These are phyloP conservation scores for Citrus glauca DNA, from an alignment of 345 rosid species.

Conservation along the genomic window DNA sequence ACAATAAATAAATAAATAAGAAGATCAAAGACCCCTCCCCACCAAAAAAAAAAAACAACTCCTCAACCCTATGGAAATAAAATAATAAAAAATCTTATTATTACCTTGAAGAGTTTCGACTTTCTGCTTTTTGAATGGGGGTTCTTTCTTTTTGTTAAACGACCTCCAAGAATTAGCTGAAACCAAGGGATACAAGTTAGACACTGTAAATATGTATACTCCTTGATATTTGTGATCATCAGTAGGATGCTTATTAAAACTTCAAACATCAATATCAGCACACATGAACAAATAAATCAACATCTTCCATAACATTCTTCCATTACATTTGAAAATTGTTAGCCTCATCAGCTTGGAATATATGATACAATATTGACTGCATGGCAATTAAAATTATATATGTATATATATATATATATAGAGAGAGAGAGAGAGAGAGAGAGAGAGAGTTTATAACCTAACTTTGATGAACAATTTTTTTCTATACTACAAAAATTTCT, in stretches of 20 bases:
- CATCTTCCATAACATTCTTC: neutral
- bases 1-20: neutral
- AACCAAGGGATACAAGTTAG: slow-evolving; percentile 24
- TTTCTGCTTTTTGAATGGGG: slow-evolving; percentile 73
- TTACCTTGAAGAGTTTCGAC: slow-evolving; percentile 79
- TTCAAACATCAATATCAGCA: neutral
- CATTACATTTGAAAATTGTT: neutral
- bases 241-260: neutral
- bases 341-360: neutral
- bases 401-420: too few species aligned
- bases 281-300: neutral
- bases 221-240: neutral
- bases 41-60: neutral
- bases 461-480: neutral
- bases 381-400: neutral
- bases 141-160: slow-evolving; percentile 70
- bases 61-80: neutral
- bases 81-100: neutral
- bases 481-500: neutral
- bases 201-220: slow-evolving; percentile 2
- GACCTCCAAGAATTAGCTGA: slow-evolving; percentile 75
- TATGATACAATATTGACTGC: neutral
- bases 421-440: too few species aligned
- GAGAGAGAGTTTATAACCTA: neutral
- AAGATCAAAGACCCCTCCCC: neutral